phyloP scores from a whole-genome alignment of 192 early-diverging fungal genomes.

The Coemansia sp. region DNA sequence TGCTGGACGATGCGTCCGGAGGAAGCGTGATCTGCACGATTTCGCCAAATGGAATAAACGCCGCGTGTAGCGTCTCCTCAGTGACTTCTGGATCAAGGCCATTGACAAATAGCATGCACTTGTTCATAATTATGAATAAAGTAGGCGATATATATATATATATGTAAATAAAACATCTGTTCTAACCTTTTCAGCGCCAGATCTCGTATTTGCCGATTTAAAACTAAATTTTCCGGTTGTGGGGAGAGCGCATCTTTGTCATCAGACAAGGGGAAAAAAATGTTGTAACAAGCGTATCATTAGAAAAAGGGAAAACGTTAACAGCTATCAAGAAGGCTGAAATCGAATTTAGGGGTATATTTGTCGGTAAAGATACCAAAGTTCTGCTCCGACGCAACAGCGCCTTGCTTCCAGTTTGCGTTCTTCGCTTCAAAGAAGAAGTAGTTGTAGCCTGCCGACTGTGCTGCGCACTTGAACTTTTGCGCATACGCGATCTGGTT shows the following conservation, averaged over 20 bases:
- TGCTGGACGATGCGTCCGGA: conserved; percentile 73
- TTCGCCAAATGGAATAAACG: conserved; percentile 97
- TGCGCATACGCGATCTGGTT: conserved; percentile 34
- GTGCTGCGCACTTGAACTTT: conserved; percentile 43
- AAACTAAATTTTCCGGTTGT: background rate
- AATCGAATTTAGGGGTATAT: conserved; percentile 38
- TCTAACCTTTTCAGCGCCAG: too few relatives aligned
- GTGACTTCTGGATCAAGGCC: conserved; percentile 82
- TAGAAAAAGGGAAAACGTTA: background rate
- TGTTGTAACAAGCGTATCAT: too few relatives aligned
- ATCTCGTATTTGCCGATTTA: too few relatives aligned
- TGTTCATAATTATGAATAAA: conserved; percentile 26
- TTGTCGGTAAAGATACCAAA: conserved; percentile 38
- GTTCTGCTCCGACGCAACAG: conserved; percentile 32
- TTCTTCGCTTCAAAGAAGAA: conserved; percentile 57
- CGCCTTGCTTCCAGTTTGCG: conserved; percentile 42
- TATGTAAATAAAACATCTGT: background rate
- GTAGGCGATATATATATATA: too few relatives aligned
- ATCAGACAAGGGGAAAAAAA: background rate
- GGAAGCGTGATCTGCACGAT: conserved; percentile 87
- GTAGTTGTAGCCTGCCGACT: conserved; percentile 27
- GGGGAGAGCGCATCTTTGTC: background rate
- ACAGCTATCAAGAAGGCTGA: conserved; percentile 27
- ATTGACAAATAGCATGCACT: conserved; percentile 56
- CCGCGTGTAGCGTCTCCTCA: conserved; percentile 74